Conservation (phyloP, 495 filamentous ascomycete genomes). For the Penicillium samsonianum region DNA sequence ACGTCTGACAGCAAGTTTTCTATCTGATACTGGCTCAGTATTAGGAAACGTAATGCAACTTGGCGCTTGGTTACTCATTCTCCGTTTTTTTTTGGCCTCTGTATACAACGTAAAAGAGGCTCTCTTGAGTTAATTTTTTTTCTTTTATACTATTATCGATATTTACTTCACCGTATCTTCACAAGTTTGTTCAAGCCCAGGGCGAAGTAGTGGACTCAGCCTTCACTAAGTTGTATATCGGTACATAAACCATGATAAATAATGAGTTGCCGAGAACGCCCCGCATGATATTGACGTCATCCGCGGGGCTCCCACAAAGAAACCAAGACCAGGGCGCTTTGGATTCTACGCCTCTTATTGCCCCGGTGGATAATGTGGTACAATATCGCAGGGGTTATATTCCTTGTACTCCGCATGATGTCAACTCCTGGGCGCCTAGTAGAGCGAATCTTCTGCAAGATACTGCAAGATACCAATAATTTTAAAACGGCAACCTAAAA, state of each 20-base stretch:
- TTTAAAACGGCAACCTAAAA: background rate
- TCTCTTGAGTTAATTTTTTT: no score
- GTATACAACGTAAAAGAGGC: no score
- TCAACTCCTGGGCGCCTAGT: background rate
- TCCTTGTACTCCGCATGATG: background rate
- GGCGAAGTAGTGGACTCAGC: background rate
- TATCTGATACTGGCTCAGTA: no score
- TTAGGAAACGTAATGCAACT: background rate
- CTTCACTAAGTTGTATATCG: background rate
- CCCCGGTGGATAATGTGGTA: slow-evolving; percentile 7
- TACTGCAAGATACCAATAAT: background rate
- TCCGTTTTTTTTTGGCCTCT: no score
- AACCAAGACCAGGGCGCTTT: background rate
- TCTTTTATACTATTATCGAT: no score
- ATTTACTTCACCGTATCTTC: background rate
- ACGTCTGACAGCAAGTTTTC: no score
- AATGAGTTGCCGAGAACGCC: slow-evolving; percentile 1
- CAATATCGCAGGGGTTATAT: no score
- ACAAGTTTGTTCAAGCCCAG: background rate
- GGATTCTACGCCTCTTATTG: background rate
- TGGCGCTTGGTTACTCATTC: no score
- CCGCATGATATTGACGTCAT: slow-evolving; percentile 8
- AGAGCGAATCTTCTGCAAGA: background rate
- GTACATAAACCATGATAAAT: background rate
- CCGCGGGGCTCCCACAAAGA: background rate